These are phyloP conservation scores for Chlorella sp. DNA, from an alignment of 139 green algal species.

Conservation along the genomic window DNA sequence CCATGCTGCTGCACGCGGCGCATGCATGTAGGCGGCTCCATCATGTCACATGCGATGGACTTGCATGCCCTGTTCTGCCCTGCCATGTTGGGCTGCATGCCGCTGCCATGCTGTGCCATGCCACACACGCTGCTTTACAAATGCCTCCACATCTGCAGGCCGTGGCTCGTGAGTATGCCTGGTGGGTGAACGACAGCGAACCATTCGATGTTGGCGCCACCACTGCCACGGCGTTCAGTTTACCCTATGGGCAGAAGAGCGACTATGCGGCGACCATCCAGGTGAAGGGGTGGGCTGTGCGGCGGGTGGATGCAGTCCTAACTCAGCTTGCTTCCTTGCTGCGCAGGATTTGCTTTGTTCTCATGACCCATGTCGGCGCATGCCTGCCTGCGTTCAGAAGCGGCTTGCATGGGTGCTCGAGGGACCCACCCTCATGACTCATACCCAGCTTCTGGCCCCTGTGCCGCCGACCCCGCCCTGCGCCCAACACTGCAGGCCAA, in stretches of 20 bases:
- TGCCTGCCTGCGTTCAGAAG: neutral
- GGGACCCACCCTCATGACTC: no score
- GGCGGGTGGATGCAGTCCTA: no score
- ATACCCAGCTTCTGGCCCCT: no score
- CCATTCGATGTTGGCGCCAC: constrained; percentile 4
- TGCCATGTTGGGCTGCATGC: neutral
- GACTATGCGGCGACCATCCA: no score
- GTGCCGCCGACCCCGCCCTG: no score
- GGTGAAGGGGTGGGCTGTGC: no score
- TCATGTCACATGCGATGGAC: neutral
- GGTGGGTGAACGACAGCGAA: constrained; percentile 9
- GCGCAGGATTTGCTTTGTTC: no score
- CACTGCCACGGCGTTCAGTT: neutral
- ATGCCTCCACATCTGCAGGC: neutral
- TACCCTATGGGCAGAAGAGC: neutral
- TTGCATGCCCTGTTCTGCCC: neutral
- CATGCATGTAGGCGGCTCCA: neutral
- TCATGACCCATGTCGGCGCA: no score
- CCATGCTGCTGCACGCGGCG: no score
- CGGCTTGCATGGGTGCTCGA: no score
- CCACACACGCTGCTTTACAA: no score
- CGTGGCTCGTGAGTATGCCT: neutral
- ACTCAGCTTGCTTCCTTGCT: no score
- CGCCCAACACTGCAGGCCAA: neutral
- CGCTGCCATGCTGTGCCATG: neutral